Base-by-base conservation (phyloP, 306 rosid genomes). In the Hylodesmum podocarpum region DNA sequence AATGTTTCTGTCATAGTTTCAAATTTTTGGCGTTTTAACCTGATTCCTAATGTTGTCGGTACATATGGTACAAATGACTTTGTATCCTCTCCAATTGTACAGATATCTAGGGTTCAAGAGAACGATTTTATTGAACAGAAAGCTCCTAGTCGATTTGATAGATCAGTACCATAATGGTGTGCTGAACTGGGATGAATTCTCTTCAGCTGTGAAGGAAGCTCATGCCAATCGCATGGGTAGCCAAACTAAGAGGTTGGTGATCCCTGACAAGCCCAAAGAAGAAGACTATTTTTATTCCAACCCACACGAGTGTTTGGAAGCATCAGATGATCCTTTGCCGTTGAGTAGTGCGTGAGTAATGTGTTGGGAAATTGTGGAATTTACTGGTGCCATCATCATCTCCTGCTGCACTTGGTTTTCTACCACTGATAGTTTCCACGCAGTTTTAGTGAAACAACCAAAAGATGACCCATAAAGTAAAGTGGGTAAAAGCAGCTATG, bases 261-360 rank as follows among this genome's bases (percentile, higher is more conserved):
- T 90, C 76, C 91, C 83, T 19, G 99, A 95, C 66, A 85, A 85
- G 64, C 99, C 99, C 22, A 95, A 95, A 82, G 99, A 95, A 64
- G 99, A 95, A 86, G 99, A 92, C 77, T 95, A 92, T 79, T 95
- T 95, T 86, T 88, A 92, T 72, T 83, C 97, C 82, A 95, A 95
- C 76, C 99, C 99, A 21, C 88, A 88, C 70, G 99, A 95, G 84
- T 95, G 99, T 75, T 81, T 95, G 68, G 89, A 84, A 66, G 73
- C 82, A 41, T 62, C 84, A 19, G 86, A 86, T 21, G 88, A 88
- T 63, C 83, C 12, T n/a, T 73, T 83, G 85, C 87, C 24, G 28
- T 76, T 84, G 85, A 90, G 90, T 73, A 88, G 86, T 47, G 77
- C 83, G 41, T 92, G 90, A 92, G 73, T 9, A 13, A 53, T 78